Evolutionary conservation across 352 stramenopile species (phyloP).

Genomic region (Lagenidium sp.): DNA sequence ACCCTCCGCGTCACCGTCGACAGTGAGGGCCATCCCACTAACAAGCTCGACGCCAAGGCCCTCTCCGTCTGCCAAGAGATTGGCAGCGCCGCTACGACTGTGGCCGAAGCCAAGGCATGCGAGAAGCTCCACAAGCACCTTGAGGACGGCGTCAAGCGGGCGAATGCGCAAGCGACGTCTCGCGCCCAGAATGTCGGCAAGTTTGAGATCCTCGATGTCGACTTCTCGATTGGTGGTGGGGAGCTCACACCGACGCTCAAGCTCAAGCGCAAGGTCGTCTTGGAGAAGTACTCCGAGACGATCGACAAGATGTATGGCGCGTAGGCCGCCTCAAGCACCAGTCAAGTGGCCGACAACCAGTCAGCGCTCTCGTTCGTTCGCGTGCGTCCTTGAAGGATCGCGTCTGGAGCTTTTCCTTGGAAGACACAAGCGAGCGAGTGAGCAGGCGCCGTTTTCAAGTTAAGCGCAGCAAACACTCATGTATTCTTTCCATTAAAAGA

Average conservation of each 20-base stretch:
- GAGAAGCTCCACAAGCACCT: constrained; percentile 77
- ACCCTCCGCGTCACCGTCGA: constrained; percentile 80
- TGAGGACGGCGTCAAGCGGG: constrained; percentile 64
- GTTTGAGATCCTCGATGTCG: constrained; percentile 77
- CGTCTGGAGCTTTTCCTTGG: too few species aligned
- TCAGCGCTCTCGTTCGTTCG: too few species aligned
- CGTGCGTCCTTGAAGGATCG: too few species aligned
- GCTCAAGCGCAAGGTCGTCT: constrained; percentile 90
- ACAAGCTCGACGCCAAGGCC: constrained; percentile 70
- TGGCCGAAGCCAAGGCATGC: constrained; percentile 53
- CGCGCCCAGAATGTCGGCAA: constrained; percentile 82
- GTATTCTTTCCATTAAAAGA: too few species aligned
- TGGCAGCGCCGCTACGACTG: constrained; percentile 55
- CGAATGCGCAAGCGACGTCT: constrained; percentile 64
- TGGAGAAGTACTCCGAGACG: constrained; percentile 87
- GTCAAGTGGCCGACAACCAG: too few species aligned
- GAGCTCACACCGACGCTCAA: constrained; percentile 97
- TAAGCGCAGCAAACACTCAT: too few species aligned
- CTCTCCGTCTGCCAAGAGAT: constrained; percentile 51
- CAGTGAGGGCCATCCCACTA: constrained; percentile 67
- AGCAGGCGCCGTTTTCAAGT: too few species aligned
- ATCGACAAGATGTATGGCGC: constrained; percentile 90
- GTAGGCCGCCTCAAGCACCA: too few species aligned
- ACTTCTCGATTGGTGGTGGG: constrained; percentile 87
- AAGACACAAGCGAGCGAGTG: too few species aligned